Evolutionary conservation across 2,329 filamentous ascomycete species (phyloP), one percentile per base, ranked within the genome.

Genomic region (Beauveria bassiana): DNA sequence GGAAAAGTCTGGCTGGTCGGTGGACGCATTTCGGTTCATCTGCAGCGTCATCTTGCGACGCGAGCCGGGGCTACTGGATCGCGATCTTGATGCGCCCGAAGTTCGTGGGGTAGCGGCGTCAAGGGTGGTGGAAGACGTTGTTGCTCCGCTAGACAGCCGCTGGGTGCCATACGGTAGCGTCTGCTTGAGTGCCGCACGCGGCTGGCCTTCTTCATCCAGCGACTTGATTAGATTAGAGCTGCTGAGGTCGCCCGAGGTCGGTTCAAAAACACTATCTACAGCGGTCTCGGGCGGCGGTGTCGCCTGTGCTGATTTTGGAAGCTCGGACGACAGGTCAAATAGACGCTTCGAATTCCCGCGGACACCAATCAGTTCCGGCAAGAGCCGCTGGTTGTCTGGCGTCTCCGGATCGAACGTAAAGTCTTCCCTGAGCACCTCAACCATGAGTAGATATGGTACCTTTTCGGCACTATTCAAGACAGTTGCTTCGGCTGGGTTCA

Each of bases 381-480:
- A 72, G 24, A 95, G 75, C 58, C 83, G 80, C 69, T 88, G 81
- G 67, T 95, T 95, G 65, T 91, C 87, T 31, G 82, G 78, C 0
- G 86, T 87, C 38, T 88, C 85, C 0, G 90, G 89, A 67, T 93
- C 87, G 68, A 95, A 95, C 40, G 87, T 87, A 69, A 95, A 93
- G 68, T 95, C 90, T 66, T 93, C 90, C 26, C 87, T 80, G 53
- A 95, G 75, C 24, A 95, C 86, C 70, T 95, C 90, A 2, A 93
- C 85, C 89, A 95, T 93, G 31, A 95, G 80, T 55, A 95, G 74
- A 73, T 92, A 95, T 1, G 90, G 90, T 50, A 95, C 90, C 70
- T 92, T 89, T 72, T 95, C 90, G 5, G 90, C 90, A 71, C 90
- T 95, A 73, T 95, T 95, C 57, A 95, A 76, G 60, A 93, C 91